Conservation (phyloP, 2,329 filamentous ascomycete genomes). For the Pestalotiopsis sp. region DNA sequence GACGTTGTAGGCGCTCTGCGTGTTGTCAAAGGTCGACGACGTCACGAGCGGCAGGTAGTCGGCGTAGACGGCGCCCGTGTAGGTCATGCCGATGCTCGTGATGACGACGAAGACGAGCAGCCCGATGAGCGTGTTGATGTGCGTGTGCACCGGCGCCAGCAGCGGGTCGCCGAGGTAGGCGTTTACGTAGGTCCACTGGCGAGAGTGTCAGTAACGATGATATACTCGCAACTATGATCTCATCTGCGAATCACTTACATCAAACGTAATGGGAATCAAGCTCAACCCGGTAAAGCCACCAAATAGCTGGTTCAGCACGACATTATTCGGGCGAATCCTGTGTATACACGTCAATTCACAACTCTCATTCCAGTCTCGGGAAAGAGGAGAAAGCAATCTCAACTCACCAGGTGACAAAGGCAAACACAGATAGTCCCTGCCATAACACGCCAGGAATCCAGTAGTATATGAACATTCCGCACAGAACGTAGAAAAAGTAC, state of each 20-base stretch:
- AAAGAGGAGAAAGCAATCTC: too few relatives aligned
- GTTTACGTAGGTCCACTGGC: conserved; percentile 37
- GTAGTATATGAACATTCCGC: conserved; percentile 51
- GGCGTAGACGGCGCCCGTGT: conserved; percentile 46
- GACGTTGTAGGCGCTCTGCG: conserved; percentile 52
- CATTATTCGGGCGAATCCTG: conserved; percentile 46
- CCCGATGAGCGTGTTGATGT: conserved; percentile 45
- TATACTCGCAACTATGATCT: not conserved
- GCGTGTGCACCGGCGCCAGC: conserved; percentile 36
- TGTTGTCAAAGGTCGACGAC: conserved; percentile 60
- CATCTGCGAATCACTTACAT: conserved; percentile 19
- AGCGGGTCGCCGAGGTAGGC: conserved; percentile 38
- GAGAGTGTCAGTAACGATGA: not conserved
- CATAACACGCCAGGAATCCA: conserved; percentile 55
- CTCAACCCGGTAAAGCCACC: conserved; percentile 47
- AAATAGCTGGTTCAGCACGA: conserved; percentile 50
- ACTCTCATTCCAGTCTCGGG: too few relatives aligned
- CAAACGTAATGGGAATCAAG: conserved; percentile 46
- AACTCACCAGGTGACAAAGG: conserved; percentile 45
- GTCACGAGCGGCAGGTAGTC: conserved; percentile 59
- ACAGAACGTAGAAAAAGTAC: conserved; percentile 46
- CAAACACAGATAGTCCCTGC: conserved; percentile 50
- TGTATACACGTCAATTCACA: not conserved
- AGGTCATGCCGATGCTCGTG: conserved; percentile 50
- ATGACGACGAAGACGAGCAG: conserved; percentile 42